Percentiles rank a stretch among this genome's conserved stretches.
Conservation (phyloP, 2,329 filamentous ascomycete species). For the Trichoderma cornu-damae region DNA sequence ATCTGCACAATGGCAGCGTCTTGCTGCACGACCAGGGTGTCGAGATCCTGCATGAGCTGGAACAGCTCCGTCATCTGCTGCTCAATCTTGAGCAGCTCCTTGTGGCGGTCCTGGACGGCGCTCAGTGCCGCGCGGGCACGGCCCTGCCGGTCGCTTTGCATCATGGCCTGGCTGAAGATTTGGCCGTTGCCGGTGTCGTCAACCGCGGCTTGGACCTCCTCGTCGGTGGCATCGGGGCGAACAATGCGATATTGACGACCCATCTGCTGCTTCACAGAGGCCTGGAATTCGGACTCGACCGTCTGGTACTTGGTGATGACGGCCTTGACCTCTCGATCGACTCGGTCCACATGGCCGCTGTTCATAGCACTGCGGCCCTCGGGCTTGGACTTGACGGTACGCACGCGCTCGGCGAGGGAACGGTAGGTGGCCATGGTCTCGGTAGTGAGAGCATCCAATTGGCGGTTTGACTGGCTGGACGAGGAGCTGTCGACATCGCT, state of each 20-base stretch:
- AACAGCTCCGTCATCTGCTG: constrained; percentile 81
- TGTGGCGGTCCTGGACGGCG: constrained; percentile 77
- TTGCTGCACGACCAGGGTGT: constrained; percentile 79
- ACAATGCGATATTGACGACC: constrained; percentile 88
- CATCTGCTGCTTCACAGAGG: constrained; percentile 76
- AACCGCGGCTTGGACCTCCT: constrained; percentile 72
- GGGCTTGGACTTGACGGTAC: constrained; percentile 73
- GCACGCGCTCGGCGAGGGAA: constrained; percentile 71
- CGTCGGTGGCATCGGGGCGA: constrained; percentile 70
- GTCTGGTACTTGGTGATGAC: constrained; percentile 79
- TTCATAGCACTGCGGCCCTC: constrained; percentile 71
- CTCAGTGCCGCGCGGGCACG: constrained; percentile 74
- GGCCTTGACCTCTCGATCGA: constrained; percentile 72
- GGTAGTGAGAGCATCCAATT: constrained; percentile 67
- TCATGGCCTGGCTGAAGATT: constrained; percentile 82
- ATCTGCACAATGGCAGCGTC: constrained; percentile 75
- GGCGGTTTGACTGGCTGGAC: constrained; percentile 59
- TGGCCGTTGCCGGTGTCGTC: constrained; percentile 67
- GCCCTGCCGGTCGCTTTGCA: constrained; percentile 73
- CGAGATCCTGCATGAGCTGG: constrained; percentile 84
- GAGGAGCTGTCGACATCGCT: constrained; percentile 68
- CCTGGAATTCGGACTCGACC: constrained; percentile 73
- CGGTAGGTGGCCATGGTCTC: constrained; percentile 83
- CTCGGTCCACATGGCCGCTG: constrained; percentile 71
- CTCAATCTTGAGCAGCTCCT: constrained; percentile 88